A percentile compares a stretch with the other conserved stretches of the same genome.
These are phyloP conservation scores for Russula dissimulans DNA, from an alignment of 768 basidiomycete species.

Conservation along the genomic window DNA sequence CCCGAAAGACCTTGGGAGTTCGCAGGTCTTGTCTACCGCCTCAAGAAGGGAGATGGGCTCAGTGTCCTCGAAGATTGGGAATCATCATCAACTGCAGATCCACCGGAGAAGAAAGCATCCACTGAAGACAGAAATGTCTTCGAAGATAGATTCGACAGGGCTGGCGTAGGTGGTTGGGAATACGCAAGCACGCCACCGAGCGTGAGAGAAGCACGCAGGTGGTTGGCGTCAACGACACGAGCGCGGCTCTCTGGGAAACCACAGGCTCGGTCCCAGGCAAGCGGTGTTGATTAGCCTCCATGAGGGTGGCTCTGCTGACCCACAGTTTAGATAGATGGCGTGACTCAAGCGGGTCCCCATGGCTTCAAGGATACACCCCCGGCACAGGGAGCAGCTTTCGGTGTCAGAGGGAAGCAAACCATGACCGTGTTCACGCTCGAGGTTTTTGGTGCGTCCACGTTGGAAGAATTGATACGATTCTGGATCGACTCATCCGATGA, in stretches of 20 bases:
- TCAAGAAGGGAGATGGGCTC: conserved; percentile 57
- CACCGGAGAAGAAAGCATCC: background rate
- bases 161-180: conserved; percentile 63
- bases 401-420: conserved; percentile 47
- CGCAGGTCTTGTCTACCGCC: conserved; percentile 64
- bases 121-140: conserved; percentile 8
- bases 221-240: conserved; percentile 35
- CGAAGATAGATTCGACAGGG: conserved; percentile 20
- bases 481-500: background rate
- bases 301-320: background rate
- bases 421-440: conserved; percentile 82
- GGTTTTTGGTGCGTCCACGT: conserved; percentile 56
- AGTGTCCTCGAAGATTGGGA: conserved; percentile 54
- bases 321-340: conserved; percentile 50
- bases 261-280: conserved; percentile 45
- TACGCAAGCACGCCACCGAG: conserved; percentile 66
- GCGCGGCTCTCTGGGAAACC: conserved; percentile 18
- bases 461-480: background rate
- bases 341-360: conserved; percentile 66
- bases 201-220: conserved; percentile 41
- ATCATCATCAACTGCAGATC: background rate
- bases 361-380: conserved; percentile 54
- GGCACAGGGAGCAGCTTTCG: conserved; percentile 28
- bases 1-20: conserved; percentile 65
- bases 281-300: background rate